Evolutionary conservation across 2,329 filamentous ascomycete genomes (phyloP), one percentile per base, ranked within the genome.

Genomic region (Penicillium frequentans): DNA sequence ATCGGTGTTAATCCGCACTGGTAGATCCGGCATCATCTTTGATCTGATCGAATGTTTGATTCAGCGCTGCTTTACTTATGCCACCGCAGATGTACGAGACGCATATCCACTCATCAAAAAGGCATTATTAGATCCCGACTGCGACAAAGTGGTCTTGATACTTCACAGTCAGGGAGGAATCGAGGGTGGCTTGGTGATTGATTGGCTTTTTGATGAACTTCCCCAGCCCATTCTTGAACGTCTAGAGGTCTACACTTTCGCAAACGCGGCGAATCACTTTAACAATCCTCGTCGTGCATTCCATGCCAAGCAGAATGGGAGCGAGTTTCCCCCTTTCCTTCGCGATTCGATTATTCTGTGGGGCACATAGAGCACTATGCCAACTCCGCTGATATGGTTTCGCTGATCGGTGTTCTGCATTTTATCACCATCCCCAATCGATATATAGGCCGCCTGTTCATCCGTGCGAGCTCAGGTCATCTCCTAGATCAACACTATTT

Each of bases 291-390:
- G 31, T 0, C 82, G 85, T 62, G 81, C 26, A 83, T 55, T 29
- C 31, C 57, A 11, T 51, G 45, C 7, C 16, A 52, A 31, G 13
- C 19, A 49, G 14, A 26, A 24, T 26, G 19, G 23, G 14, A 11
- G 14, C 16, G 42, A 43, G 1, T 9, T 24, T 23, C 43, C 53
- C 13, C n/a, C 4, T 9, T 10, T 21, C 27, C 51, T n/a, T 26
- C 29, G 37, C 29, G 23, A 16, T 19, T 9, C 11, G 42, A 43
- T 8, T 54, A 57, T 5, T 60, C 64, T 3, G 86, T 93, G 51
- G 81, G 83, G 6, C 82, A 92, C 62, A 87, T 95, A 39, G 90
- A 95, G 73, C 90, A 95, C 72, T 95, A 93, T 67, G 88, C 87
- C 3, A 89, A 93, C 68, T 82, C 82, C 9, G 82, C 80, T 16